phyloP scores from a whole-genome alignment of 352 stramenopile species.

The Pythium volutum region DNA sequence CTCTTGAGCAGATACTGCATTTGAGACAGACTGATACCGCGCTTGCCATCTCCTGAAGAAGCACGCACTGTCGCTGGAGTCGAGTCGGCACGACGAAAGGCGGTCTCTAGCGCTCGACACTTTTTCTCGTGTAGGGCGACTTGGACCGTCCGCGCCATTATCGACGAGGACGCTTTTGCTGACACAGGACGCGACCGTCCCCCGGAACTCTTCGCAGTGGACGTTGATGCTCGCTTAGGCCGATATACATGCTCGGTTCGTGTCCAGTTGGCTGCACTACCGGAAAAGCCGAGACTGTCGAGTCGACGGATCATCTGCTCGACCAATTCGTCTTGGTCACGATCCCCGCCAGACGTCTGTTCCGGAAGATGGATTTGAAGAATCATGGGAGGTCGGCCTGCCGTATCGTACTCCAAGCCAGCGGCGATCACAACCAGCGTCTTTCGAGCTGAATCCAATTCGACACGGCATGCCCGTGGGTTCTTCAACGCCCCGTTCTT shows the following conservation, averaged over 20 bases:
- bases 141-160: not conserved
- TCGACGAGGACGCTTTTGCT: not conserved
- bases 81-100: constrained; percentile 22
- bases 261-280: not conserved
- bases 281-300: constrained; percentile 13
- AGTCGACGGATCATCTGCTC: constrained; percentile 15
- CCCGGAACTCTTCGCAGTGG: not conserved
- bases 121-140: constrained; percentile 34
- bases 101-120: constrained; percentile 37
- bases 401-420: constrained; percentile 20
- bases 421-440: constrained; percentile 21
- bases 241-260: constrained; percentile 15
- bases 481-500: constrained; percentile 32
- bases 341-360: not conserved
- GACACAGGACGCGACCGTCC: not conserved
- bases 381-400: constrained; percentile 15
- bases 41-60: not conserved
- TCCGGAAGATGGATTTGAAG: constrained; percentile 13
- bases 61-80: not conserved
- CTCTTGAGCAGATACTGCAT: constrained; percentile 23
- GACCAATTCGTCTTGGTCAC: constrained; percentile 1
- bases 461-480: constrained; percentile 30
- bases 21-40: constrained; percentile 13
- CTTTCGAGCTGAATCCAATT: constrained; percentile 15
- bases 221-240: not conserved